Evolutionary conservation across 1,139 yeast species (phyloP).

Genomic region (Suhomyces guaymorum): DNA sequence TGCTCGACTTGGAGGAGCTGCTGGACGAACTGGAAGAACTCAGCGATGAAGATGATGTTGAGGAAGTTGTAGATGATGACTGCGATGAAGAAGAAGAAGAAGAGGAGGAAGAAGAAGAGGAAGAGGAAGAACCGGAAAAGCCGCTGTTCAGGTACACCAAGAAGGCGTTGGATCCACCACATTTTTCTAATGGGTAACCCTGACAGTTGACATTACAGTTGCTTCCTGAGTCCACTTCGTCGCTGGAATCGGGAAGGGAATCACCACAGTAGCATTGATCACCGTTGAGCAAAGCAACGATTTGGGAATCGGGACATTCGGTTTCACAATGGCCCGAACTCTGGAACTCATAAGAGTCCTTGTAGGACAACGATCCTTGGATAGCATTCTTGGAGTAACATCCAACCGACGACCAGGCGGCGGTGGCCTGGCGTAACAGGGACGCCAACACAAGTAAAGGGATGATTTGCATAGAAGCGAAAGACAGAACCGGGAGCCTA

Average conservation of each 20-base stretch:
- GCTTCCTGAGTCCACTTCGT: constrained; percentile 28
- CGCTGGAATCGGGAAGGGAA: constrained; percentile 34
- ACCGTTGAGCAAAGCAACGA: constrained; percentile 59
- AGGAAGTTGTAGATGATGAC: constrained; percentile 15
- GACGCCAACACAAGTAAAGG: constrained; percentile 4
- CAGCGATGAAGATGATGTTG: constrained; percentile 16
- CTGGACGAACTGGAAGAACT: constrained; percentile 13
- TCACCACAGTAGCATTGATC: constrained; percentile 64
- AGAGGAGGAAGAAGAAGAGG: constrained; percentile 16
- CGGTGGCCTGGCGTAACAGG: constrained; percentile 12
- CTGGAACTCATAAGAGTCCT: constrained; percentile 46
- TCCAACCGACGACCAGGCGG: constrained; percentile 32
- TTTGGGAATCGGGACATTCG: constrained; percentile 44
- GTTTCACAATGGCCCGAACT: constrained; percentile 52
- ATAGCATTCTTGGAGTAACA: constrained; percentile 35
- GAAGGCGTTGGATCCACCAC: constrained; percentile 62
- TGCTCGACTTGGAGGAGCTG: constrained; percentile 7
- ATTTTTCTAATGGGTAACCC: constrained; percentile 57
- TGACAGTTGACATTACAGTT: constrained; percentile 53
- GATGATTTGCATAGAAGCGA: constrained; percentile 6
- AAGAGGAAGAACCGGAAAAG: constrained; percentile 17
- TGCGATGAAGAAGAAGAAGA: constrained; percentile 16
- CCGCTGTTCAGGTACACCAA: constrained; percentile 48
- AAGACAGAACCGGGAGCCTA: constrained; percentile 4
- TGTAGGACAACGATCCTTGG: constrained; percentile 21